Evolutionary conservation across 805 yeast genomes (phyloP), one percentile per base, ranked within the genome.

Genomic region (Yamadazyma sp.): DNA sequence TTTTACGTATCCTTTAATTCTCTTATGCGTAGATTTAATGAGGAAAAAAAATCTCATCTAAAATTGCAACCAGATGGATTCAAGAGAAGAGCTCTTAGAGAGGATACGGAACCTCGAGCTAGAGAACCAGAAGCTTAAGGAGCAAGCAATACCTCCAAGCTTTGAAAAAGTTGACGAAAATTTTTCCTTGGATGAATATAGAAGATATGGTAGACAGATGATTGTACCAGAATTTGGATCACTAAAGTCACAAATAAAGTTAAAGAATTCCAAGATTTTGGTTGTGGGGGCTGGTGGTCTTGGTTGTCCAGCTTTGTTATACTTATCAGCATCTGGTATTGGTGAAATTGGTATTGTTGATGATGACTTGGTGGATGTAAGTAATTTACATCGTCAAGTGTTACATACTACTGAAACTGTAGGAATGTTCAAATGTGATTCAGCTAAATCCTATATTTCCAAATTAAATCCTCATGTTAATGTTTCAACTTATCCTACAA

Each of bases 241-340:
- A 1, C 41, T 60, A 1, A 33, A 61, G 3, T 39, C 58, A 1
- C 99, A 93, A 55, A 33, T 72, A 6, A 64, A 60, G 27, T 58
- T 93, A 30, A 80, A 79, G 43, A 45, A 56, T 0, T 39, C 91
- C 2, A 74, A 66, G 33, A 75, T 89, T 0, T 58, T 91, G 17
- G 89, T 93, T 0, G 71, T 93, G 6, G 98, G 99, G 1, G 97
- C 97, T 1, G 99, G 98, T 8, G 99, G 99, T 0, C 67, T 93
- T 5, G 98, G 98, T 0, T 82, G 94, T 47, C 97, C 98, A 0
- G 94, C 94, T 0, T 57, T 91, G 31, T 69, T 85, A 27, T 93
- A 93, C 52, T 60, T 93, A 2, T 80, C 81, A 0, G 96, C 94
- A 0, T 83, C 95, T 0, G 98, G 99, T 4, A 64, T 91, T 3